These are phyloP conservation scores for Daldinia grandis DNA, from an alignment of 495 filamentous ascomycete species.

Conservation along the genomic window DNA sequence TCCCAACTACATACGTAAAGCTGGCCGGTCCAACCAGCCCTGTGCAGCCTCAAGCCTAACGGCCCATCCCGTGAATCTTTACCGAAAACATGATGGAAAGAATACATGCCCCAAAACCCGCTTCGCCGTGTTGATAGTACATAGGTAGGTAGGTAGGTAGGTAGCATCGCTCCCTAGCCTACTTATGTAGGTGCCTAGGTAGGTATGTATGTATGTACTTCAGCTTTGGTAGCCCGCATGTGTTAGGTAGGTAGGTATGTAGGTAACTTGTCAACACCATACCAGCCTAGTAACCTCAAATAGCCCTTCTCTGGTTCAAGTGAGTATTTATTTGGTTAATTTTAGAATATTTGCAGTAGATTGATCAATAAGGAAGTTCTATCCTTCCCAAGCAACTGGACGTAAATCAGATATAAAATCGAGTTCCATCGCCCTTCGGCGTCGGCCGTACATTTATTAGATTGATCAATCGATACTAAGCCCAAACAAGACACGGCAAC, in stretches of 20 bases:
- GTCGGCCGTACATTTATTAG: not conserved
- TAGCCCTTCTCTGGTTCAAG: not conserved
- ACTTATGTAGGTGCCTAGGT: not conserved
- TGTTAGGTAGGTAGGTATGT: not conserved
- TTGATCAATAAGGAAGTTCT: slow-evolving; percentile 1
- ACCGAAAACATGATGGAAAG: slow-evolving; percentile 15
- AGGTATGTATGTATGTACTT: not conserved
- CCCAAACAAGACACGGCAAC: not conserved
- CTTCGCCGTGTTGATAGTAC: not conserved
- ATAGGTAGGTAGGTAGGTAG: not conserved
- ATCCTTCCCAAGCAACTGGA: not conserved
- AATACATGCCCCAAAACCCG: not conserved
- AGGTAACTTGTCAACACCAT: not conserved
- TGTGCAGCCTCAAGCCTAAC: slow-evolving; percentile 27
- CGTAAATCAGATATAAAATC: not conserved
- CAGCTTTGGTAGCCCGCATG: not conserved
- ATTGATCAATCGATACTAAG: not conserved
- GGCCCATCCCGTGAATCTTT: slow-evolving; percentile 21
- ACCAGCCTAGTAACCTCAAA: not conserved
- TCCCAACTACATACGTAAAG: slow-evolving; percentile 29
- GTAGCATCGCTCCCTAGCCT: not conserved
- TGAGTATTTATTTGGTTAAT: not conserved
- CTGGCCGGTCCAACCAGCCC: slow-evolving; percentile 19
- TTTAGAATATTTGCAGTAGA: not conserved
- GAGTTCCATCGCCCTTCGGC: not conserved